Evolutionary conservation across 495 filamentous ascomycete species (phyloP), one percentile per base, ranked within the genome.

Genomic region (Parachaetomium inaequale): DNA sequence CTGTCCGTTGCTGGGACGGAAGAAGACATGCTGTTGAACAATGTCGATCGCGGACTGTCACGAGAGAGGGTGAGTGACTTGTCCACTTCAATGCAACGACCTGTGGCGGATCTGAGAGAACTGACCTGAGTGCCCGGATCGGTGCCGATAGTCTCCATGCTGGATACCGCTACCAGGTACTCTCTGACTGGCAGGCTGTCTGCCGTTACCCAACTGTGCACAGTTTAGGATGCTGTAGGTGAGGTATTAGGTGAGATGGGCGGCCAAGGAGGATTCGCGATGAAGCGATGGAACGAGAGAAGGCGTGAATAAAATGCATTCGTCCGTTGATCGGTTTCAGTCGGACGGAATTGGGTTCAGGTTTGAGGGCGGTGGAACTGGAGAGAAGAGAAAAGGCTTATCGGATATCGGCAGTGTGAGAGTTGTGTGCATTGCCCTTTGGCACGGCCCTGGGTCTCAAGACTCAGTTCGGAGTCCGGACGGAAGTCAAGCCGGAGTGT

Each of bases 11-110:
- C 58, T 25, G 34, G 66, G 40, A 55, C 64, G 57, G 34, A 64
- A 67, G 47, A 67, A 66, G 23, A 76, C 57, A 45, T 76, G 71
- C 0, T 63, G 34, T 14, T 70, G 63, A 25, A 76, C 71, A 15
- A 65, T 71, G 17, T 68, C 60, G 8, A 68, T 55, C 23, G 67
- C 68, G 7, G 65, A 31, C 72, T 75, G 42, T 34, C 2, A 36
- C 32, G 26, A 17, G 2, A 7, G 38, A 23, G n/a, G 17, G 17
- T 36, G 8, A 47, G 42, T 0, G 4, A 29, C 2, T 29, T 10
- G 7, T 1, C 21, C 23, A 28, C 1, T 3, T 31, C 11, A 4
- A n/a, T 14, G 25, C 4, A 11, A 2, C 10, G 14, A 31, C 14
- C 23, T 6, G 5, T 21, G 21, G 25, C 10, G 32, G 28, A 29